These are phyloP conservation scores for Fusarium scirpi DNA, from an alignment of 2,329 filamentous ascomycete species.

Conservation along the genomic window DNA sequence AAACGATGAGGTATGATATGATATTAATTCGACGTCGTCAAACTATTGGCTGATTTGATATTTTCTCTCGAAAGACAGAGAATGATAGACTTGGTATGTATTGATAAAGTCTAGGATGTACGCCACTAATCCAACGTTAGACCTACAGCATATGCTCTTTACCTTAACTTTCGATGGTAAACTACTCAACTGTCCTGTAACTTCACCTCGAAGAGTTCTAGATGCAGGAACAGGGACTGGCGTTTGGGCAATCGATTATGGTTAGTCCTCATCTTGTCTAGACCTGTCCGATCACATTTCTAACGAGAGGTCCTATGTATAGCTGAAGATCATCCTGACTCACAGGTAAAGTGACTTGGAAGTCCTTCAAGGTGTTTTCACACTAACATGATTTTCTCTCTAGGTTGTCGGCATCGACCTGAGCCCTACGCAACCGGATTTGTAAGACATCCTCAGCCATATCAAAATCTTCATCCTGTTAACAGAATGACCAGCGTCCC, in stretches of 20 bases:
- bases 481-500: constrained; percentile 53
- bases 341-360: constrained; percentile 33
- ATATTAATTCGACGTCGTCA: neutral
- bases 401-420: constrained; percentile 56
- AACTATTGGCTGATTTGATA: neutral
- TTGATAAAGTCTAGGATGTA: fast-evolving
- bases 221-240: constrained; percentile 64
- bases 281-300: fast-evolving
- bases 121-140: constrained; percentile 30
- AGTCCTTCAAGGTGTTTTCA: neutral
- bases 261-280: neutral
- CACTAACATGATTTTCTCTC: neutral
- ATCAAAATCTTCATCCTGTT: neutral
- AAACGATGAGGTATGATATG: constrained; percentile 46
- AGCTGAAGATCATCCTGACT: constrained; percentile 49
- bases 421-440: constrained; percentile 56
- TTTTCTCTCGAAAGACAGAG: neutral
- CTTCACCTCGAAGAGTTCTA: constrained; percentile 49
- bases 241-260: constrained; percentile 59
- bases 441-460: constrained; percentile 40
- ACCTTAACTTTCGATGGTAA: constrained; percentile 49
- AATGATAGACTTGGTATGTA: neutral
- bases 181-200: constrained; percentile 47
- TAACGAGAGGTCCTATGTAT: fast-evolving
- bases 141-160: constrained; percentile 55